phyloP scores from a whole-genome alignment of 2,329 filamentous ascomycete species.

The Xylaria sp. region DNA sequence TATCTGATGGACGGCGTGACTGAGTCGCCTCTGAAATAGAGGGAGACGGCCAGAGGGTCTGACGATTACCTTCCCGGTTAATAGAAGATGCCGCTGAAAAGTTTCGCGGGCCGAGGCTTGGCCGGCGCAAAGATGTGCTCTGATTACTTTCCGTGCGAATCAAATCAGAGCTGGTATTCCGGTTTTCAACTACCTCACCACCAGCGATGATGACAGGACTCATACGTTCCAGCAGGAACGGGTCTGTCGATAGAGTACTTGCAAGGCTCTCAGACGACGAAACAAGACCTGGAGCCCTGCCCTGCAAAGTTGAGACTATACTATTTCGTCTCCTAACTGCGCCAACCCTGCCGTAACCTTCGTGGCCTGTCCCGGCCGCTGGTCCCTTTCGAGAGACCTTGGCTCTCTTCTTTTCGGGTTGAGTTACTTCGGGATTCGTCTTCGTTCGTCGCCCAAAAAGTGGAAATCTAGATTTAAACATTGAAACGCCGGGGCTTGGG shows the following conservation, averaged over 20 bases:
- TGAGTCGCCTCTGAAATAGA: slow-evolving; percentile 55
- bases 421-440: slow-evolving; percentile 62
- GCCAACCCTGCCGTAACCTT: slow-evolving; percentile 79
- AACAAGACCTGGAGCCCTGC: slow-evolving; percentile 57
- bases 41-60: slow-evolving; percentile 66
- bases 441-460: slow-evolving; percentile 82
- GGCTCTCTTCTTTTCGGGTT: slow-evolving; percentile 65
- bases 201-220: slow-evolving; percentile 75
- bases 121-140: slow-evolving; percentile 56
- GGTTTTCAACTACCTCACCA: slow-evolving; percentile 70
- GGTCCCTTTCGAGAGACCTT: slow-evolving; percentile 78
- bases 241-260: slow-evolving; percentile 60
- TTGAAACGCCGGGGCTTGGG: slow-evolving; percentile 67
- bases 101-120: slow-evolving; percentile 58
- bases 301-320: slow-evolving; percentile 62
- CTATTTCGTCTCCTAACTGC: slow-evolving; percentile 71
- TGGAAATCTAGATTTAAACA: slow-evolving; percentile 75
- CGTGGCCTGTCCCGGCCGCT: slow-evolving; percentile 91
- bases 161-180: slow-evolving; percentile 64
- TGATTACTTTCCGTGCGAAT: slow-evolving; percentile 62
- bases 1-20: slow-evolving; percentile 63
- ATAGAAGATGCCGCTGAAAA: slow-evolving; percentile 56
- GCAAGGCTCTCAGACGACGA: slow-evolving; percentile 64
- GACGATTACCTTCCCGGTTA: slow-evolving; percentile 55
- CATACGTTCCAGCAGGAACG: slow-evolving; percentile 70